Evolutionary conservation across 2,329 filamentous ascomycete species (phyloP).

Genomic region (Fusarium verticillioides): DNA sequence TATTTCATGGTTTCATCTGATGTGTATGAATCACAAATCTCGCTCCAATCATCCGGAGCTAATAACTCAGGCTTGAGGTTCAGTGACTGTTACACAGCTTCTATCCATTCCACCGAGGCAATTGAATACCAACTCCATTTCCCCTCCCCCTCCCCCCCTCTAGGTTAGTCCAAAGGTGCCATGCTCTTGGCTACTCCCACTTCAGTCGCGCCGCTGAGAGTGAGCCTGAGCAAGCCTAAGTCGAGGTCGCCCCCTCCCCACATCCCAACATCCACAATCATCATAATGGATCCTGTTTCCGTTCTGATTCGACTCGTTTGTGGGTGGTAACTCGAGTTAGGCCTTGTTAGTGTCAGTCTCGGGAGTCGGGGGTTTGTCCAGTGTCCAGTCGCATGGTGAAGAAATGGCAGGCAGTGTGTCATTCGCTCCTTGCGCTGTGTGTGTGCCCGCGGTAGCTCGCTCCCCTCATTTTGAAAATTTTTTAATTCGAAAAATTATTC

Average conservation of each 20-base stretch:
- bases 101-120: slow-evolving; percentile 4
- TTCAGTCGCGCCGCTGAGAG: background rate
- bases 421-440: slow-evolving; percentile 34
- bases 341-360: slow-evolving; percentile 10
- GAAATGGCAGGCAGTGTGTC: slow-evolving; percentile 28
- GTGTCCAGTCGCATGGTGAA: slow-evolving; percentile 25
- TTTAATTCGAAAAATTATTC: slow-evolving; percentile 38
- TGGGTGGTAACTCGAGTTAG: slow-evolving; percentile 24
- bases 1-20: too few relatives aligned
- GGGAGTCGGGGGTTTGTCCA: slow-evolving; percentile 9
- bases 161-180: background rate
- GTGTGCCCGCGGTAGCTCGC: slow-evolving; percentile 3
- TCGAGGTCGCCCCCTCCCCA: slow-evolving; percentile 27
- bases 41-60: background rate
- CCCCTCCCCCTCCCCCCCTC: slow-evolving; percentile 8
- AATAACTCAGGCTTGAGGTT: background rate
- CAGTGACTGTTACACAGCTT: background rate
- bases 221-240: slow-evolving; percentile 3
- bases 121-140: background rate
- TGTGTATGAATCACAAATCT: background rate
- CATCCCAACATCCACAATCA: slow-evolving; percentile 27
- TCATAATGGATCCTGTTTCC: slow-evolving; percentile 10
- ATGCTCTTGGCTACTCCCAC: background rate
- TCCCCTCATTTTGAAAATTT: slow-evolving; percentile 46
- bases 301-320: slow-evolving; percentile 26